Evolutionary conservation across 2,329 filamentous ascomycete species (phyloP).

Genomic region (Botrytis hyacinthi): DNA sequence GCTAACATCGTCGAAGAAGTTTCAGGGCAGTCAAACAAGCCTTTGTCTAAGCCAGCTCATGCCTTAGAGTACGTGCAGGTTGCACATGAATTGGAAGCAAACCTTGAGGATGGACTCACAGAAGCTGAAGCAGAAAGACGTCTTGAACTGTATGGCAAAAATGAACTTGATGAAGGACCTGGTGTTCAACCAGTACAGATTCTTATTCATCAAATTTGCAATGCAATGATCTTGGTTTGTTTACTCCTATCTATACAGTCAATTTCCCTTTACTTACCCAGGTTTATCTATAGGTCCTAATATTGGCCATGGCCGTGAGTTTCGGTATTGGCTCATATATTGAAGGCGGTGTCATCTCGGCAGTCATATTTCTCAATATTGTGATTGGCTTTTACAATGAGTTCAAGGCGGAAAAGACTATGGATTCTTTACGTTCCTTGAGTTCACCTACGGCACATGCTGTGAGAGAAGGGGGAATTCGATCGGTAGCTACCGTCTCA

Average conservation of each 20-base stretch:
- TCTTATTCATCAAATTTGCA: conserved; percentile 63
- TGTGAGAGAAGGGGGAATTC: conserved; percentile 49
- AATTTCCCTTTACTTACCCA: conserved; percentile 36
- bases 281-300: conserved; percentile 45
- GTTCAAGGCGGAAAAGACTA: conserved; percentile 53
- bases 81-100: conserved; percentile 53
- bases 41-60: conserved; percentile 62
- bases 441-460: conserved; percentile 50
- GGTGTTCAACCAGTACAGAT: conserved; percentile 63
- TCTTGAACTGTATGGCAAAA: conserved; percentile 56
- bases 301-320: conserved; percentile 56
- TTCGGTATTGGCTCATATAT: conserved; percentile 59
- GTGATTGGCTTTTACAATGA: conserved; percentile 57
- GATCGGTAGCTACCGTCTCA: conserved; percentile 52
- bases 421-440: conserved; percentile 50
- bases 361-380: conserved; percentile 58
- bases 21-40: conserved; percentile 49
- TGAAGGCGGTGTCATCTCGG: conserved; percentile 57
- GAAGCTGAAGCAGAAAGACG: conserved; percentile 52
- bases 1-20: conserved; percentile 34
- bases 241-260: background rate
- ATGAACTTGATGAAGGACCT: conserved; percentile 60
- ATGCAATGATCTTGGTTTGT: conserved; percentile 62
- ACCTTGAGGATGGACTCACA: conserved; percentile 57
- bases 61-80: conserved; percentile 54